Percentiles rank a stretch among this genome's conserved stretches.
Evolutionary conservation across 2,329 filamentous ascomycete genomes (phyloP).

Genomic region (Gliomastix tumulicola): DNA sequence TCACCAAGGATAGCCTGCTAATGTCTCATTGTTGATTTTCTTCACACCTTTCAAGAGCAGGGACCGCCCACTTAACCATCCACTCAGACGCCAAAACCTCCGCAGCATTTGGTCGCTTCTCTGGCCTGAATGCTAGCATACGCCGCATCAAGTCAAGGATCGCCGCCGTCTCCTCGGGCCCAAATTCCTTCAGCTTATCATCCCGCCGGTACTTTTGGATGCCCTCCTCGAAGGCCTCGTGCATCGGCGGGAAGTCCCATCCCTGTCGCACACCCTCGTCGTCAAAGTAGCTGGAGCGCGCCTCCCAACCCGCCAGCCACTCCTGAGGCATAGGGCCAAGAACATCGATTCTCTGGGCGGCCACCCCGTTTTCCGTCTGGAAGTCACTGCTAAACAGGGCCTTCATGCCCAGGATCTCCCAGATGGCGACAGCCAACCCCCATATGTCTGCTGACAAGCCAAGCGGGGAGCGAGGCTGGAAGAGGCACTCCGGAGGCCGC

Average conservation of each 20-base stretch:
- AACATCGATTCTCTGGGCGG: constrained; percentile 9
- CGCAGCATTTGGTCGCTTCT: constrained; percentile 14
- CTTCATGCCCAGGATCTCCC: constrained; percentile 18
- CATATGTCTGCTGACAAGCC: constrained; percentile 29
- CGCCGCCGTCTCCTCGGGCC: constrained; percentile 2
- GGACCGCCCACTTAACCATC: constrained; percentile 21
- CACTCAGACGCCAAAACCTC: constrained; percentile 21
- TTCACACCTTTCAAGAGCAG: no score
- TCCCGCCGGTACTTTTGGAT: constrained; percentile 2
- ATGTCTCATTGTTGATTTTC: no score
- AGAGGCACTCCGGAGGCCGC: constrained; percentile 22
- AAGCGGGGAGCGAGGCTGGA: constrained; percentile 21
- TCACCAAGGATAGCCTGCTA: no score
- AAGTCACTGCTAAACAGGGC: constrained; percentile 6
- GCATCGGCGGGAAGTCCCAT: neutral
- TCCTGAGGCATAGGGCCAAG: constrained; percentile 8
- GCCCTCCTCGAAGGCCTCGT: constrained; percentile 1
- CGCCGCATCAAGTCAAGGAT: constrained; percentile 4
- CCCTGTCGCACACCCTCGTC: neutral
- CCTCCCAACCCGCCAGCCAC: constrained; percentile 11
- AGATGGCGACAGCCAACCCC: constrained; percentile 27
- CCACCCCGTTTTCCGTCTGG: constrained; percentile 5
- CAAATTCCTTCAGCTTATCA: constrained; percentile 7
- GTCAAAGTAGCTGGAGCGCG: neutral
- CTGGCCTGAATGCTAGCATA: constrained; percentile 4